Evolutionary conservation across 176 grass and related monocot species (phyloP), one percentile per base, ranked within the genome.

Genomic region (Poa pratensis): DNA sequence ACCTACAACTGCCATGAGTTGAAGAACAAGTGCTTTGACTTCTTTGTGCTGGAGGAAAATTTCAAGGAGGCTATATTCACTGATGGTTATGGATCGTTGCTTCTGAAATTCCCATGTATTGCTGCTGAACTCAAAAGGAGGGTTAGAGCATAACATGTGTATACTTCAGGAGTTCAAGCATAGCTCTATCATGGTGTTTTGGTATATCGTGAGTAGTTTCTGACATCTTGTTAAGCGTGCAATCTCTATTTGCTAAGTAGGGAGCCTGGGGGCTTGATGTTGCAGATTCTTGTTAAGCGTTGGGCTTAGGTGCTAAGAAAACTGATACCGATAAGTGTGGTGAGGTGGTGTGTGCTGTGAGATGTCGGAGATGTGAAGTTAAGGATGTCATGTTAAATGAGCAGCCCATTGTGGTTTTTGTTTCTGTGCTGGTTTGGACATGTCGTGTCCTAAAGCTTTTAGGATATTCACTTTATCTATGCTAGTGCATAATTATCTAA

Each of bases 11-110:
- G 90, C 28, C 51, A 1, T 5, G 83, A 85, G 49, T 79, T 95
- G 15, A 95, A 89, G 45, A 77, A 32, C 1, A 87, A 60, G 23
- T 95, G 93, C 78, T 43, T 95, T 7, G 85, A 69, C 2, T 92
- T 95, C 82, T 79, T 92, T 15, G 52, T 65, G 0, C 28, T 23
- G 1, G 85, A 66, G 3, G 23, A 65, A 15, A 94, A 92, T 30
- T 92, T 94, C 57, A 89, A 59, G 63, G 22, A 85, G 5, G 82
- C 69, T 1, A 26, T 77, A 0, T 78, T 92, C 17, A 92, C 76
- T n/a, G 34, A 74, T 14, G 69, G 69, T 9, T 73, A 48, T 49
- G 14, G 3, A 2, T 1, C 15, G 42, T 49, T 73, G 69, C 12
- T 73, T 46, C 42, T 48, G 1, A 73, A 73, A 73, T 73, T 49